Base-by-base conservation (phyloP, 2,329 filamentous ascomycete species). In the Chaetoscypha palmicola region DNA sequence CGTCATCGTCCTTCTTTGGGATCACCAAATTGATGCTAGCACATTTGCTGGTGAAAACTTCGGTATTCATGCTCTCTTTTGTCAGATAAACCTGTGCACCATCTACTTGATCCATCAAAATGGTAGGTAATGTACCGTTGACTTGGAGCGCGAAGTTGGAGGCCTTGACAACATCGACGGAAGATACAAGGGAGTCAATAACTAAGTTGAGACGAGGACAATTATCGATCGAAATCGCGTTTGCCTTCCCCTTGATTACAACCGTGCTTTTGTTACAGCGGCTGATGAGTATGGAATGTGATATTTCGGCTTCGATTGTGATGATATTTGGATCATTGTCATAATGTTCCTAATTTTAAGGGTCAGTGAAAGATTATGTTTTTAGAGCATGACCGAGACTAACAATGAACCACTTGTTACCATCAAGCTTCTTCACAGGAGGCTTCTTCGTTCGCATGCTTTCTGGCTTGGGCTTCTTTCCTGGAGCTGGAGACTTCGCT, bases 151-250 rank as follows among this genome's bases (percentile, higher is more conserved):
- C 90, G 62, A 98, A 95, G 65, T 92, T 94, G 56, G 85, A 79
- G 37, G 85, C 91, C 69, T 97, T 97, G 72, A 98, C 92, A 19
- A 94, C 86, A 60, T 98, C 92, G 45, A 98, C 79, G 23, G 86
- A 88, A 38, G 86, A 94, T 37, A 97, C 86, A 9, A 97, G 79
- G 1, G 81, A 86, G 58, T 97, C 91, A 42, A 97, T 77, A 40
- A 97, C 79, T 41, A 98, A 76, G 21, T 87, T 94, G 14, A 94
- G 72, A 38, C 87, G 83, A 36, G 74, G 78, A 44, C 83, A 91
- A 69, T 96, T 96, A 68, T 97, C 92, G 55, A 97, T 77, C 4
- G 89, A 91, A 50, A 98, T 86, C n/a, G 92, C 89, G 63, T 98
- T 98, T 46, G 87, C 89, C 68, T 98, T 98, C 66, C 88, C 90